A percentile compares a stretch with the other conserved stretches of the same genome.
Evolutionary conservation across 805 yeast genomes (phyloP).

Genomic region (Kluyveromyces siamensis): DNA sequence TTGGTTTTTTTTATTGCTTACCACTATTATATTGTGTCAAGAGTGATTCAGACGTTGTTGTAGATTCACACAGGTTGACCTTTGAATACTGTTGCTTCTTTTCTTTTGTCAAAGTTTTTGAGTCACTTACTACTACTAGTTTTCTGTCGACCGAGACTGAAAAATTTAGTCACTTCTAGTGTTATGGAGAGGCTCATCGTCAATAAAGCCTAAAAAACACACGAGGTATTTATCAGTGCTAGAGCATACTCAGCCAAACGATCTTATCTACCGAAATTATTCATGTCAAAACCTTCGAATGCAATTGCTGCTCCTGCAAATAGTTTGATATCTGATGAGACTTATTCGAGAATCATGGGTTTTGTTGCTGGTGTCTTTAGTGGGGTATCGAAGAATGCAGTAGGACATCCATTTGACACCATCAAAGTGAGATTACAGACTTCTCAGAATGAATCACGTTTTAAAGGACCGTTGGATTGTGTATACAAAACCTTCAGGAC

Average conservation of each 20-base stretch:
- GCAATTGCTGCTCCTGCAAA: slow-evolving; percentile 3
- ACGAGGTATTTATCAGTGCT: no score
- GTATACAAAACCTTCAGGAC: slow-evolving; percentile 57
- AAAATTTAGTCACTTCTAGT: neutral
- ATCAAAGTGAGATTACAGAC: slow-evolving; percentile 81
- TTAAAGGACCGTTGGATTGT: slow-evolving; percentile 79
- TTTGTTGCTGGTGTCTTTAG: slow-evolving; percentile 85
- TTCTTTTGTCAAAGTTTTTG: neutral
- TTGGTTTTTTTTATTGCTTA: no score
- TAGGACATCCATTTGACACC: slow-evolving; percentile 91
- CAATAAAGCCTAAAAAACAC: neutral
- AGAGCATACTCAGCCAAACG: no score
- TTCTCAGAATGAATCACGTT: slow-evolving; percentile 49
- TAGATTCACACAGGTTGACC: neutral
- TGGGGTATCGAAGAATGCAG: slow-evolving; percentile 79
- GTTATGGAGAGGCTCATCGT: neutral
- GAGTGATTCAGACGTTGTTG: no score
- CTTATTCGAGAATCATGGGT: slow-evolving; percentile 39
- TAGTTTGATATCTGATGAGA: slow-evolving; percentile 13
- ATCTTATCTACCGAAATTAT: no score
- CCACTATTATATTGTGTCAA: no score
- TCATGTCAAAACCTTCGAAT: slow-evolving; percentile 2
- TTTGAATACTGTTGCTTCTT: neutral
- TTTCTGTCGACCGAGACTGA: neutral
- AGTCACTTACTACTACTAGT: neutral